A percentile compares a stretch with the other conserved stretches of the same genome.
phyloP scores from a whole-genome alignment of 352 stramenopile species.

The Globisporangium emineosum region DNA sequence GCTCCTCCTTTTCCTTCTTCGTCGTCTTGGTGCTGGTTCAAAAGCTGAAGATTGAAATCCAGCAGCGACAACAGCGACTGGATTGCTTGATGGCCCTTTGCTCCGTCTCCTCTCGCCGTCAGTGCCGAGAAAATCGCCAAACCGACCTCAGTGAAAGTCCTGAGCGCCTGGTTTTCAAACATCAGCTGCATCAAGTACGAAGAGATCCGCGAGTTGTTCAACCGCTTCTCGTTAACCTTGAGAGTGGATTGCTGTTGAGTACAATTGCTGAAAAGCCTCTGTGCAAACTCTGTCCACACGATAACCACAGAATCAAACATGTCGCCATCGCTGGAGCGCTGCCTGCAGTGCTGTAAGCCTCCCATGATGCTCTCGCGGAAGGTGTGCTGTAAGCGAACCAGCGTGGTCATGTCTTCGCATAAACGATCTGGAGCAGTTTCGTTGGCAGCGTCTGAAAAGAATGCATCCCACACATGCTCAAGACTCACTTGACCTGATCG shows the following conservation, averaged over 20 bases:
- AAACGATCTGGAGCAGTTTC: neutral
- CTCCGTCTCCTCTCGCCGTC: slow-evolving; percentile 1
- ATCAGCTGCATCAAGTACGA: slow-evolving; percentile 1
- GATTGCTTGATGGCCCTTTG: slow-evolving; percentile 1
- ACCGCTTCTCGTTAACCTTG: neutral
- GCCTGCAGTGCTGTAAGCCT: slow-evolving; percentile 3
- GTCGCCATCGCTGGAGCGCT: neutral
- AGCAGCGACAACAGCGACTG: slow-evolving; percentile 1
- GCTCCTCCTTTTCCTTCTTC: neutral
- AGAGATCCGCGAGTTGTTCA: slow-evolving; percentile 5
- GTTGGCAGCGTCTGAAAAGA: neutral
- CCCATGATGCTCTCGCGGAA: slow-evolving; percentile 6
- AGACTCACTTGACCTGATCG: neutral
- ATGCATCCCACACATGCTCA: neutral
- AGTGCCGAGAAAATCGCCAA: neutral
- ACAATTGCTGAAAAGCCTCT: neutral
- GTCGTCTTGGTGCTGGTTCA: neutral
- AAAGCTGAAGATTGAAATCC: slow-evolving; percentile 6
- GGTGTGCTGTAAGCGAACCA: slow-evolving; percentile 7
- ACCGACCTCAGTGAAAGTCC: neutral
- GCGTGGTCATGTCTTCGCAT: neutral
- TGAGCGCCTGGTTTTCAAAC: neutral
- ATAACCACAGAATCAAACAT: neutral
- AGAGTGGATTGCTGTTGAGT: neutral
- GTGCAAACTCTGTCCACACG: neutral